Base-by-base conservation (phyloP, 805 yeast genomes). In the Schizosaccharomyces japonicus region DNA sequence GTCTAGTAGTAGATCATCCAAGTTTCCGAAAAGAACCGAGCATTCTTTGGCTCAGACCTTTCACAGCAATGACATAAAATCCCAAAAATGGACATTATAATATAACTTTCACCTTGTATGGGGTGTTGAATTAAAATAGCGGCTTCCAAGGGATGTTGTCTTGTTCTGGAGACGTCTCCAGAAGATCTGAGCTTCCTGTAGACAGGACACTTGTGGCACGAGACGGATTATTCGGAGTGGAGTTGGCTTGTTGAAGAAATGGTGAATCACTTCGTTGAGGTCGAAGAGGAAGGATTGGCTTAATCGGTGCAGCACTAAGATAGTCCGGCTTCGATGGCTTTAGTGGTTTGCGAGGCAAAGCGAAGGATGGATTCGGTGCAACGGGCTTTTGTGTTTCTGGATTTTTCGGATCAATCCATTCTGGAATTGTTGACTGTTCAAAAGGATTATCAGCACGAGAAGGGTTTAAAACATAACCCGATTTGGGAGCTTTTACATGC, bases 401-500 rank as follows among this genome's bases (percentile, higher is more conserved):
- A 8, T 17, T 19, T 36, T 36, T 21, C 17, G 25, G 8, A 6
- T 36, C 23, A 19, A 36, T 11, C 42, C 42, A 73, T 54, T 73
- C 78, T 0, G 75, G 75, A 49, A 69, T 72, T 10, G 60, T 58
- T 1, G 71, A 67, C 21, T 59, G 60, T 2, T 65, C 61, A 56
- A 84, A 83, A 21, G 96, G 96, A 57, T 90, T 87, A 3, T 66
- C 63, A 0, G 80, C 75, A 50, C 71, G 63, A 8, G 64, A 60
- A 0, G 94, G 93, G 56, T 90, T 90, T 40, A 85, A 65, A 27
- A 74, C 64, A 53, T 62, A 63, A 49, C 63, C 64, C 8, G 59
- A 13, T 17, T 27, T 27, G 11, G 42, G 42, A 15, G 23, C 27
- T 2, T 25, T 57, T 2, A 75, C 56, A 39, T 70, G 70, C 3